These are phyloP conservation scores for Tolypocladium cylindrosporum DNA, from an alignment of 2,329 filamentous ascomycete species.

Conservation along the genomic window DNA sequence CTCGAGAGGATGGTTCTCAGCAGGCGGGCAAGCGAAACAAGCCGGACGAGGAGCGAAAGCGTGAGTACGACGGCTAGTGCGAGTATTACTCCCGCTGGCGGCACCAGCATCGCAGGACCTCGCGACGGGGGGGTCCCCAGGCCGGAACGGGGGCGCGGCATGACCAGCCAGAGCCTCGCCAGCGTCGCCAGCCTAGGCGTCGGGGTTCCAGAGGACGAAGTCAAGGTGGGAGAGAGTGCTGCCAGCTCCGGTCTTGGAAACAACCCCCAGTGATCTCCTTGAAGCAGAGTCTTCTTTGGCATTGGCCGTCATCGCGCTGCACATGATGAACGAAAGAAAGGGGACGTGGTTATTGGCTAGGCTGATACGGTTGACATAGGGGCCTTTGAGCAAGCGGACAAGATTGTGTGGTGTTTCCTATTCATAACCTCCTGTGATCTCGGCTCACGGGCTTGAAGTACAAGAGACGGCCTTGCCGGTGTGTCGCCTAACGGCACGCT, in stretches of 20 bases:
- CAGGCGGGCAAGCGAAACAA: slow-evolving; percentile 35
- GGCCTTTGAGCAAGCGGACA: background rate
- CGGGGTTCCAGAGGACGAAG: slow-evolving; percentile 49
- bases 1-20: slow-evolving; percentile 47
- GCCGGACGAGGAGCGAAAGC: slow-evolving; percentile 39
- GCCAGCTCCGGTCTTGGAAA: slow-evolving; percentile 31
- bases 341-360: background rate
- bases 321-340: background rate
- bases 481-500: background rate
- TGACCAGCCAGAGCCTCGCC: slow-evolving; percentile 30
- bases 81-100: slow-evolving; percentile 25
- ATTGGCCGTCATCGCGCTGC: background rate
- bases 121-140: slow-evolving; percentile 23
- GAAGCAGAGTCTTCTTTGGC: no score
- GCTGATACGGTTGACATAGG: background rate
- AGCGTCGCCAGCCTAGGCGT: slow-evolving; percentile 39
- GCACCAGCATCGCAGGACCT: slow-evolving; percentile 34
- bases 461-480: background rate
- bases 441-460: background rate
- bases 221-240: slow-evolving; percentile 53
- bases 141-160: slow-evolving; percentile 32
- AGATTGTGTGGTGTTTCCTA: background rate
- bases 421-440: background rate
- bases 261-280: slow-evolving; percentile 2
- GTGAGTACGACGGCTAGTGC: slow-evolving; percentile 42